Conservation (phyloP, 371 early-diverging fungal species). For the Umbelopsis sp. region DNA sequence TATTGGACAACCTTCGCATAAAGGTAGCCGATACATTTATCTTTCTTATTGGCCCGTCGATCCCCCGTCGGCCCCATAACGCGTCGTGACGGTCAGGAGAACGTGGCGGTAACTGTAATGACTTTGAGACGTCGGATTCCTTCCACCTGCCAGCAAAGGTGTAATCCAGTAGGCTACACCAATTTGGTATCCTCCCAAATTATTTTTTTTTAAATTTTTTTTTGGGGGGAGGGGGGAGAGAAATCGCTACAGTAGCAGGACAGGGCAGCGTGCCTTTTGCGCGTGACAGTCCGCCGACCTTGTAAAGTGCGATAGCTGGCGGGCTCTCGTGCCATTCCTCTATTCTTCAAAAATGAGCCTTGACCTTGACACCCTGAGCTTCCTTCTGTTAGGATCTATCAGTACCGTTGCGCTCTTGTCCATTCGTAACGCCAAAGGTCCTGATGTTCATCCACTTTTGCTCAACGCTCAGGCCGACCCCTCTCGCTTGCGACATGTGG, state of each 20-base stretch:
- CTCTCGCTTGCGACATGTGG: constrained; percentile 61
- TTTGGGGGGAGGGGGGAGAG: background rate
- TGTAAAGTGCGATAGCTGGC: background rate
- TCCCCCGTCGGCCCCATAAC: no score
- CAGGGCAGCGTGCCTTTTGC: background rate
- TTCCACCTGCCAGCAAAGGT: no score
- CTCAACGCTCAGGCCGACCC: constrained; percentile 75
- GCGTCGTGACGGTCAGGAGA: no score
- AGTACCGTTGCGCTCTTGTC: constrained; percentile 49
- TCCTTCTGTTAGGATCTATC: constrained; percentile 43
- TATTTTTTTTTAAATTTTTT: background rate
- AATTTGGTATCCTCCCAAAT: no score
- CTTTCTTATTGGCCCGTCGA: no score
- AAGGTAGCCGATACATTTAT: no score
- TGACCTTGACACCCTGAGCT: constrained; percentile 50
- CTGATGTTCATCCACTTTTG: constrained; percentile 80
- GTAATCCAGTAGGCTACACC: no score
- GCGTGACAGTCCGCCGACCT: background rate
- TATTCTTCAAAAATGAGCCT: constrained; percentile 32
- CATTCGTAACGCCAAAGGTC: constrained; percentile 58
- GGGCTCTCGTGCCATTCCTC: background rate
- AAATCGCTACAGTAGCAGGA: no score
- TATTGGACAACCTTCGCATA: background rate
- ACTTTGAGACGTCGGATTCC: no score
- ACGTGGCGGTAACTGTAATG: no score